Base-by-base conservation (phyloP, 2,329 filamentous ascomycete species). In the Madurella fahalii region DNA sequence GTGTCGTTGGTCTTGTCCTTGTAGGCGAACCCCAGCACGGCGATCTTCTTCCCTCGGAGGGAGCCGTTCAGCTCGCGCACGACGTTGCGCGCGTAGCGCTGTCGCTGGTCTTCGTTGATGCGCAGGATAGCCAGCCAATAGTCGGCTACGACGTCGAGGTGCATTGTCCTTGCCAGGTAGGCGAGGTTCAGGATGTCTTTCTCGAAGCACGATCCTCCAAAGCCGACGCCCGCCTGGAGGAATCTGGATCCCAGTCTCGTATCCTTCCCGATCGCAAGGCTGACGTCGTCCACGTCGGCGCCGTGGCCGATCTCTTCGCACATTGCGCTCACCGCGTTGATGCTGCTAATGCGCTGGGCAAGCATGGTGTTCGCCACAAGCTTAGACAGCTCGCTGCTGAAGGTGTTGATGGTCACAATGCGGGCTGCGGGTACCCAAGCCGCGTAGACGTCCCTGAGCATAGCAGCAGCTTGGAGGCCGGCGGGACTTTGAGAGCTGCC, bases 191-290 rank as follows among this genome's bases (percentile, higher is more conserved):
- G 70, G 47, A 85, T 78, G 62, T 86, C 83, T 63, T 86, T 86
- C 58, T 78, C 75, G 68, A 86, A 85, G 64, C 83, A 86, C 8
- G 77, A 81, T 0, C 83, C 83, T n/a, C 83, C 83, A 58, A 85
- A 86, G 0, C 83, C 83, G 11, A 84, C 71, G 5, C 77, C 77
- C 1, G 82, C 77, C 64, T 83, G 79, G 9, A 86, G 71, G 65
- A 84, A 81, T 51, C 76, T 75, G 0, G 73, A 64, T 0, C 83
- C 83, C 40, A 86, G 80, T 16, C 83, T 72, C 2, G 68, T 68
- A 65, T 86, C 83, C 17, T 79, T 67, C 11, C 83, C 83, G 20
- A 81, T 72, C 2, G 78, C 78, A 41, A 74, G 72, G 20, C 79
- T 73, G 3, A 86, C 73, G 60, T 84, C 79, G 50, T 80, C 72